phyloP scores from a whole-genome alignment of 371 early-diverging fungal species.

The Dichotomocladium elegans region DNA sequence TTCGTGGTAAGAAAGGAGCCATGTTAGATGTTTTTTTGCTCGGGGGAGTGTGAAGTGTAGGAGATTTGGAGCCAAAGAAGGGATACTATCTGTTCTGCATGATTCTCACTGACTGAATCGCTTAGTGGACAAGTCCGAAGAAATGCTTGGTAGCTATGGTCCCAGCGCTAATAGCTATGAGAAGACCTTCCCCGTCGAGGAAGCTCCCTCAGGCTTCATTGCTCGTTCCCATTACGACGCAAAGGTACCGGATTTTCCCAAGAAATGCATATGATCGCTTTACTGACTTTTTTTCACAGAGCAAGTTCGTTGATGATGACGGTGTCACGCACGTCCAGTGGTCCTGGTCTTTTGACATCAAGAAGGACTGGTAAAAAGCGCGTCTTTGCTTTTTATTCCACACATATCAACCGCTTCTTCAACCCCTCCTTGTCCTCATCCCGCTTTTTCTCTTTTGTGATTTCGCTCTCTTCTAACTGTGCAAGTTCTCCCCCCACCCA shows the following conservation, averaged over 20 bases:
- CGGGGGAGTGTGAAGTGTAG: too few species aligned
- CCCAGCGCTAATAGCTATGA: conserved; percentile 75
- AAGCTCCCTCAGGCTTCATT: conserved; percentile 89
- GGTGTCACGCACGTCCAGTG: conserved; percentile 57
- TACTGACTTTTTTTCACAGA: too few species aligned
- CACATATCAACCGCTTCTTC: neutral
- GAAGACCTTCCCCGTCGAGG: conserved; percentile 80
- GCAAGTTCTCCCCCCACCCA: too few species aligned
- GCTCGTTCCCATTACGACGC: conserved; percentile 90
- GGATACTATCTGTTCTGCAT: too few species aligned
- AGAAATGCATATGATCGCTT: too few species aligned
- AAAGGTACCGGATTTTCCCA: too few species aligned
- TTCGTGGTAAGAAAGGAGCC: conserved; percentile 48
- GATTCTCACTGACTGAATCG: too few species aligned
- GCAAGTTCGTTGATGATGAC: conserved; percentile 65
- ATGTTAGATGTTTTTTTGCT: neutral
- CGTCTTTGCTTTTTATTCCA: too few species aligned
- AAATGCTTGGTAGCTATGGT: conserved; percentile 96
- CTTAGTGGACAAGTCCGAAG: conserved; percentile 86
- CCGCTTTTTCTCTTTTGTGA: neutral
- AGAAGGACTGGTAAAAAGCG: conserved; percentile 67
- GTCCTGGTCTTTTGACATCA: conserved; percentile 66
- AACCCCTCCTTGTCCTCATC: neutral
- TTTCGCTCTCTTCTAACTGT: neutral
- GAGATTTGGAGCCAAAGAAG: neutral